A percentile compares a stretch with the other conserved stretches of the same genome.
Evolutionary conservation across 2,329 filamentous ascomycete genomes (phyloP).

Genomic region (Colletotrichum gigasporum): DNA sequence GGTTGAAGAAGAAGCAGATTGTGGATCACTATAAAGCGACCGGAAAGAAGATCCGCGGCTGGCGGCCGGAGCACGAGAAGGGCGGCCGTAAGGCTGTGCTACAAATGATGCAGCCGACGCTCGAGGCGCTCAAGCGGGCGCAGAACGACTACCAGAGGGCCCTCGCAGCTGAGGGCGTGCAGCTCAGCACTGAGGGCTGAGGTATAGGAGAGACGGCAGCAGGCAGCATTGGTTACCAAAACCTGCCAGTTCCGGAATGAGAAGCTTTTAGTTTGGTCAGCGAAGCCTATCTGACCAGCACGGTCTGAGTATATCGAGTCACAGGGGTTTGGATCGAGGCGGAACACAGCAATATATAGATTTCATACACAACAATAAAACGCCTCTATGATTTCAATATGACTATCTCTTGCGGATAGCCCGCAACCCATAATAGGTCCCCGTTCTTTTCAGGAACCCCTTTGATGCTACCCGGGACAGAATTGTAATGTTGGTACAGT

Average conservation of each 20-base stretch:
- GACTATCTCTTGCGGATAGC: no score
- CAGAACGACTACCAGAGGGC: constrained; percentile 76
- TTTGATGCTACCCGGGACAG: not conserved
- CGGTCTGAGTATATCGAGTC: no score
- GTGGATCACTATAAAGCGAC: constrained; percentile 76
- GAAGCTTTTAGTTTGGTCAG: no score
- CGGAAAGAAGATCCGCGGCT: constrained; percentile 72
- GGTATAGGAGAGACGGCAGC: no score
- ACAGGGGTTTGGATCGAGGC: not conserved
- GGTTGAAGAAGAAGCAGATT: constrained; percentile 74
- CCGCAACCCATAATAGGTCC: not conserved
- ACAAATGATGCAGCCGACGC: constrained; percentile 78
- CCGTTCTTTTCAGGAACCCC: not conserved
- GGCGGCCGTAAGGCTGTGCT: constrained; percentile 82
- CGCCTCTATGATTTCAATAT: not conserved
- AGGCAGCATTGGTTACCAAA: no score
- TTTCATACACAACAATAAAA: not conserved
- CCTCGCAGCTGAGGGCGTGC: constrained; percentile 69
- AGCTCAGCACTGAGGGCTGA: constrained; percentile 55
- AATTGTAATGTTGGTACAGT: not conserved
- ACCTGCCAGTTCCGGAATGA: no score
- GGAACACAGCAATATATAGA: not conserved
- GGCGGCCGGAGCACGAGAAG: constrained; percentile 73
- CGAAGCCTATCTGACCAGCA: no score
- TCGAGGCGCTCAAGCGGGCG: constrained; percentile 76